Evolutionary conservation across 371 early-diverging fungal species (phyloP), one percentile per base, ranked within the genome.

Genomic region (Mortierella sp.): DNA sequence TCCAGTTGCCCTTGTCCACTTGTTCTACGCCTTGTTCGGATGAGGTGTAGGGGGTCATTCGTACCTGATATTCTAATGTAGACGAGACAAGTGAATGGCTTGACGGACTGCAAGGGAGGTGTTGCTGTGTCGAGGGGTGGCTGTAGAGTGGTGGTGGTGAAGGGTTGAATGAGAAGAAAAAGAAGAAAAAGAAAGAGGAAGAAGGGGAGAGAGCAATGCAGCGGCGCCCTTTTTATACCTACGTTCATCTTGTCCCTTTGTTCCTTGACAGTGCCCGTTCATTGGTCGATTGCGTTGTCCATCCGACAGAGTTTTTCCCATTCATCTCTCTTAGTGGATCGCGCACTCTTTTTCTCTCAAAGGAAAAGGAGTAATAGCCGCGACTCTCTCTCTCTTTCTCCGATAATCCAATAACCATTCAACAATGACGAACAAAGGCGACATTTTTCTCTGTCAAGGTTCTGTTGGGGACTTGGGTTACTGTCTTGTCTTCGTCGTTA

Each of bases 381-480:
- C 61, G 6, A 34, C 37, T 28, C 43, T 40, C 57, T 24, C 37
- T 28, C 43, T 40, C 57, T 24, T 67, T 40, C 67, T 67, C 67
- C 67, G 67, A 67, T 21, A 67, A 40, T 67, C 40, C 67, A 40
- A 40, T 67, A 37, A 67, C 67, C 67, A 67, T 24, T 34, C 67
- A 40, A 37, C 40, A 67, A 24, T 37, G 40, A 37, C 13, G 40
- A 67, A 67, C 67, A 40, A 67, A 67, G 40, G 34, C 40, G 40
- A 11, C 67, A 67, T 40, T 28, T 31, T 1, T 40, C 67, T 24
- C 43, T 61, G 31, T 16, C 28, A 61, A 34, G 19, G 61, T 61
- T 61, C 31, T 61, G 61, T 61, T 61, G 61, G 61, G 61, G n/a
- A n/a, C n/a, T n/a, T n/a, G n/a, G n/a, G 61, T 61, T 61, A 34